Evolutionary conservation across 495 filamentous ascomycete species (phyloP).

Genomic region (Schizothecium vesticola): DNA sequence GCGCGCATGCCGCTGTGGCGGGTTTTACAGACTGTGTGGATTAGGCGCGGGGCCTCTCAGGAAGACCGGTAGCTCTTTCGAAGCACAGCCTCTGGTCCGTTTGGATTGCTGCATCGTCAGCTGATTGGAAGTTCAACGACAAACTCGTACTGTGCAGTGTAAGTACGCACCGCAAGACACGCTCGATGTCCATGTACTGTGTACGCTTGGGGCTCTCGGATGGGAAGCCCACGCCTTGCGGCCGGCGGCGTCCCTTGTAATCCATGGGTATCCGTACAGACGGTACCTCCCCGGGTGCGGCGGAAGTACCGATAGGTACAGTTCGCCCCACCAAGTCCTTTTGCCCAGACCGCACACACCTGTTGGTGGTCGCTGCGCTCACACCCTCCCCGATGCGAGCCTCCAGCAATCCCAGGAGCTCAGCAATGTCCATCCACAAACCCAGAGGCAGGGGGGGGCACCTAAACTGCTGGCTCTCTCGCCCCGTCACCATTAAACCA

Average conservation of each 20-base stretch:
- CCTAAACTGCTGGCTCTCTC: background rate
- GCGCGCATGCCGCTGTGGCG: conserved; percentile 11
- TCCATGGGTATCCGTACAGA: background rate
- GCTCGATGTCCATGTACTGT: background rate
- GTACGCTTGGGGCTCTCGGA: background rate
- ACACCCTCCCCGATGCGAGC: background rate
- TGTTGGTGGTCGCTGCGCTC: background rate
- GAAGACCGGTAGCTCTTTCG: background rate
- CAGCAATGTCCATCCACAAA: background rate
- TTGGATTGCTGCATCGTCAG: background rate
- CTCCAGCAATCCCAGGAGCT: conserved; percentile 4
- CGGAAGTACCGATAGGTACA: background rate
- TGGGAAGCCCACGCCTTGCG: background rate
- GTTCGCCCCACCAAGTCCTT: background rate
- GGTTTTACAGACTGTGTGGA: conserved; percentile 9
- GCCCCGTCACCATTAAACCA: too few relatives aligned
- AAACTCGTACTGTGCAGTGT: background rate
- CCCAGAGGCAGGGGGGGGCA: background rate
- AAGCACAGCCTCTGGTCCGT: background rate
- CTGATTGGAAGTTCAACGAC: background rate
- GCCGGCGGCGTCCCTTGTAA: background rate
- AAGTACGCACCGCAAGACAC: background rate
- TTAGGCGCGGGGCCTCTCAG: conserved; percentile 8
- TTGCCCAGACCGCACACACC: background rate
- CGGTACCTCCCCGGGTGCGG: background rate